Percentiles rank a stretch among this genome's conserved stretches.
Conservation (phyloP, 352 stramenopile genomes). For the Globisporangium rhizosaccharum region DNA sequence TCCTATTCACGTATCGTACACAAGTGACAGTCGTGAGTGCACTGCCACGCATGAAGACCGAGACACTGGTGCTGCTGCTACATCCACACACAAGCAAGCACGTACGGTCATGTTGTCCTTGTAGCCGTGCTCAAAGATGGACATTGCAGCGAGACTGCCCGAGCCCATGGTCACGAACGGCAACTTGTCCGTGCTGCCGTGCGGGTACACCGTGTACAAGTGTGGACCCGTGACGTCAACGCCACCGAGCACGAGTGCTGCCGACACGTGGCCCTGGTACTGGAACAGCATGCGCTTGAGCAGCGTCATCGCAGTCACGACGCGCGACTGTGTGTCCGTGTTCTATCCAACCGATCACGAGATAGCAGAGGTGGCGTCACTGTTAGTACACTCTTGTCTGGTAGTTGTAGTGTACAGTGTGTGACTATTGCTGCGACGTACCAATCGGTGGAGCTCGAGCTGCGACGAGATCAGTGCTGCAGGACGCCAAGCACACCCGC, state of each 20-base stretch:
- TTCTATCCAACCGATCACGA: slow-evolving; percentile 29
- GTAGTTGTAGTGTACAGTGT: background rate
- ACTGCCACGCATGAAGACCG: background rate
- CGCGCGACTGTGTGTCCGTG: slow-evolving; percentile 82
- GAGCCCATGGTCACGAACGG: slow-evolving; percentile 98
- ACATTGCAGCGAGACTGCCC: slow-evolving; percentile 97
- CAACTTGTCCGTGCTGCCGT: slow-evolving; percentile 95
- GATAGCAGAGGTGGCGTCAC: background rate
- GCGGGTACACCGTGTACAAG: slow-evolving; percentile 98
- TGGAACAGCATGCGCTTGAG: slow-evolving; percentile 97
- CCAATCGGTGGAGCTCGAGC: slow-evolving; percentile 94
- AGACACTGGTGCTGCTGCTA: too few relatives aligned
- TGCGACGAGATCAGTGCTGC: slow-evolving; percentile 77
- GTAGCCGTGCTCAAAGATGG: slow-evolving; percentile 94
- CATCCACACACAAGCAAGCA: too few relatives aligned
- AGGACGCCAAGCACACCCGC: background rate
- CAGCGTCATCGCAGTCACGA: slow-evolving; percentile 96
- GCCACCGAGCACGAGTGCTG: slow-evolving; percentile 96
- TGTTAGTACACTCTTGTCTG: background rate
- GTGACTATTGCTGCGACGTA: slow-evolving; percentile 26
- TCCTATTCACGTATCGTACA: slow-evolving; percentile 39
- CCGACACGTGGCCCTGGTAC: slow-evolving; percentile 95
- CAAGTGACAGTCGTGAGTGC: background rate
- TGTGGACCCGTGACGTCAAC: slow-evolving; percentile 94
- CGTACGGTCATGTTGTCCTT: slow-evolving; percentile 90